These are phyloP conservation scores for Meyerozyma guilliermondii DNA, from an alignment of 1,139 yeast species.

Conservation along the genomic window DNA sequence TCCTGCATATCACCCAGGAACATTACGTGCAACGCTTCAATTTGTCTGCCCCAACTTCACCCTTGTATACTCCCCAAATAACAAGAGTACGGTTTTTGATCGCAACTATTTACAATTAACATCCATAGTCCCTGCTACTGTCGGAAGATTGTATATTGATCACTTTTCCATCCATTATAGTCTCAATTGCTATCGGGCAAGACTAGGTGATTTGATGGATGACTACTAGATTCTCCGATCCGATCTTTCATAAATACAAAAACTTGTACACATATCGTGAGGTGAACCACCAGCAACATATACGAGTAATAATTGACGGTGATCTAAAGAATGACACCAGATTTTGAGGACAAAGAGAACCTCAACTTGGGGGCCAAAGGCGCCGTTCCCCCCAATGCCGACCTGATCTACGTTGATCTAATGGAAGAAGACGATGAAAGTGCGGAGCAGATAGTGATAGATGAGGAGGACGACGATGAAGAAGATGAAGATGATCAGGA, in stretches of 20 bases:
- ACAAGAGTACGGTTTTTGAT: neutral
- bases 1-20: neutral
- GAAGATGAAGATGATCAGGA: constrained; percentile 7
- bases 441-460: constrained; percentile 2
- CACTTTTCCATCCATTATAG: neutral
- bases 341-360: constrained; percentile 1
- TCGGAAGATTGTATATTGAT: neutral
- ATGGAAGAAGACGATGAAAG: neutral
- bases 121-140: neutral
- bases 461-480: constrained; percentile 2
- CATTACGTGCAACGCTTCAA: neutral
- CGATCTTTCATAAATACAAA: neutral
- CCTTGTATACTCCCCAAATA: neutral
- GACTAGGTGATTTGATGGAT: neutral
- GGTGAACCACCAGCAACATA: neutral
- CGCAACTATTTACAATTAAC: neutral
- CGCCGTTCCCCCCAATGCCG: neutral
- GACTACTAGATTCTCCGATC: neutral
- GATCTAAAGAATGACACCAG: neutral
- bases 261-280: neutral
- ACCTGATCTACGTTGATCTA: neutral
- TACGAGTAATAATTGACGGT: neutral
- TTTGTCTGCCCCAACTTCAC: neutral
- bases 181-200: neutral
- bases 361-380: neutral